These are phyloP conservation scores for Sanghuangporus sanghuang DNA, from an alignment of 1,284 basidiomycete genomes.

Conservation along the genomic window DNA sequence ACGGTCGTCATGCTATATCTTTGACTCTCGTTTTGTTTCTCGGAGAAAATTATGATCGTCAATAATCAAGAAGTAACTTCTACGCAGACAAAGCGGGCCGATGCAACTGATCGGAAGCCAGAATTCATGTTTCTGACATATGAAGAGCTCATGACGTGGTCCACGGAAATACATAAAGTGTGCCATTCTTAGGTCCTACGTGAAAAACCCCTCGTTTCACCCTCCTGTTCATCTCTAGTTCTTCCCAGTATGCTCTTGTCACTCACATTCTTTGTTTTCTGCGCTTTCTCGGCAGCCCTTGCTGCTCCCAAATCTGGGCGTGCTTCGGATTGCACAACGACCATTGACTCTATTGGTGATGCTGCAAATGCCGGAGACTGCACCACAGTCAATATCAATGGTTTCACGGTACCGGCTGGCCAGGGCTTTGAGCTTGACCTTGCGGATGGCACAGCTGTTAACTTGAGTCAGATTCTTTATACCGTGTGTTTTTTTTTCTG, in stretches of 20 bases:
- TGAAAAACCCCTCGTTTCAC: neutral
- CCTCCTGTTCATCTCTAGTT: neutral
- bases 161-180: neutral
- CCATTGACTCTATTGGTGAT: constrained; percentile 38
- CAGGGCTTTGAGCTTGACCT: constrained; percentile 28
- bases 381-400: constrained; percentile 42
- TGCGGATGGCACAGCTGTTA: constrained; percentile 26
- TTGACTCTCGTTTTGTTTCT: no score
- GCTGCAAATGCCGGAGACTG: constrained; percentile 38
- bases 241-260: neutral
- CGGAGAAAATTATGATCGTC: no score
- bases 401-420: constrained; percentile 36
- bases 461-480: constrained; percentile 30
- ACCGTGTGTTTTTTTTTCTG: neutral
- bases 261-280: neutral
- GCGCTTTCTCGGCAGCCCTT: neutral
- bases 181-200: neutral
- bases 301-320: neutral
- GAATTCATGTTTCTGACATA: no score
- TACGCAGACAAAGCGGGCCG: no score
- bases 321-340: constrained; percentile 32
- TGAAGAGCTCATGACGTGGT: no score
- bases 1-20: no score
- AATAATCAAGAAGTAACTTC: no score
- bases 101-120: no score